These are phyloP conservation scores for Colletotrichum acutatum DNA, from an alignment of 2,329 filamentous ascomycete species.

Conservation along the genomic window DNA sequence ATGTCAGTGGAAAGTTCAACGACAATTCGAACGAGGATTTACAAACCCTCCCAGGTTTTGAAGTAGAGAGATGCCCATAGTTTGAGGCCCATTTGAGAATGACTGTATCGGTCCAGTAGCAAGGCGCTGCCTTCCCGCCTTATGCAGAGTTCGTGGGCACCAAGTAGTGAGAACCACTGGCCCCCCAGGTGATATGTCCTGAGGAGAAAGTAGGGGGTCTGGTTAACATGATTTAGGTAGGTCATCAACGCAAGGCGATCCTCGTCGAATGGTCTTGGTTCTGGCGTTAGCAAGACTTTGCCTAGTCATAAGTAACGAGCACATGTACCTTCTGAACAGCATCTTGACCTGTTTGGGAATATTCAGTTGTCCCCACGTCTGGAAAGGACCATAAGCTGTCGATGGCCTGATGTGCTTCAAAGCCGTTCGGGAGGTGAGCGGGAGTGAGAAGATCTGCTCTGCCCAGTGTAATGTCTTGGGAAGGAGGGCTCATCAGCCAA, in stretches of 20 bases:
- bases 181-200: slow-evolving; percentile 52
- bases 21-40: neutral
- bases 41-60: slow-evolving; percentile 68
- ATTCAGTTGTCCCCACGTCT: slow-evolving; percentile 53
- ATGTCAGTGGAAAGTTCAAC: slow-evolving; percentile 35
- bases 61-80: slow-evolving; percentile 68
- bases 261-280: slow-evolving; percentile 43
- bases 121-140: slow-evolving; percentile 60
- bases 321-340: slow-evolving; percentile 63
- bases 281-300: neutral
- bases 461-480: slow-evolving; percentile 68
- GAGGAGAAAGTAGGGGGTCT: slow-evolving; percentile 59
- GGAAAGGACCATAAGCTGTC: slow-evolving; percentile 57
- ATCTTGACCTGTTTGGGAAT: slow-evolving; percentile 61
- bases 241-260: slow-evolving; percentile 65
- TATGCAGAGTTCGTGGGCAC: slow-evolving; percentile 66
- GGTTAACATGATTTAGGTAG: slow-evolving; percentile 57
- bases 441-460: slow-evolving; percentile 67
- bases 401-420: slow-evolving; percentile 54
- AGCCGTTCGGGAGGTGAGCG: slow-evolving; percentile 61
- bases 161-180: slow-evolving; percentile 60
- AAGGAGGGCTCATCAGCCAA: neutral
- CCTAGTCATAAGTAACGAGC: neutral
- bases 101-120: slow-evolving; percentile 64
- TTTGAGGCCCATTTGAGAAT: slow-evolving; percentile 53